Evolutionary conservation across 495 filamentous ascomycete genomes (phyloP).

Genomic region (Penicillium canariense): DNA sequence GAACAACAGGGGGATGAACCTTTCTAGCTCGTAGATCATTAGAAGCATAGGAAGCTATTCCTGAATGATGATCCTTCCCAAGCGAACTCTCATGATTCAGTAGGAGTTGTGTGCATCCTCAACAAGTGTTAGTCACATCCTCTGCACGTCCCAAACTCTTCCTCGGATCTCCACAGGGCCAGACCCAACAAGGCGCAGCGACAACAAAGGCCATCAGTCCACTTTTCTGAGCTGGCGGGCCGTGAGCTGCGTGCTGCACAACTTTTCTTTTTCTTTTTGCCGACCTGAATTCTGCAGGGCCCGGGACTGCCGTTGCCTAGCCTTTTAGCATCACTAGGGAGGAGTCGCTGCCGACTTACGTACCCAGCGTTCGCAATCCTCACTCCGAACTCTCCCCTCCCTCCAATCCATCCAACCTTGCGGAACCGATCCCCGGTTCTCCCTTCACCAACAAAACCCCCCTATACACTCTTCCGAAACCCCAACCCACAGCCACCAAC

Average conservation of each 20-base stretch:
- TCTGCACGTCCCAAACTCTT: not conserved
- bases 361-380: slow-evolving; percentile 12
- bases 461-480: not conserved
- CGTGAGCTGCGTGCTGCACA: no score
- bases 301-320: no score
- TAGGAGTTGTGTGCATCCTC: no score
- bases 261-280: not conserved
- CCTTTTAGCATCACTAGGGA: not conserved
- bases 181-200: slow-evolving; percentile 34
- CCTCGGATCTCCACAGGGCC: slow-evolving; percentile 20
- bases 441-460: not conserved
- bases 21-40: no score
- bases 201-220: slow-evolving; percentile 8
- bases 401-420: not conserved
- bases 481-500: not conserved
- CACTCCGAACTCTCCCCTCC: slow-evolving; percentile 3
- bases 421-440: no score
- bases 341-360: slow-evolving; percentile 4
- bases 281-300: no score
- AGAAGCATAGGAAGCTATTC: no score
- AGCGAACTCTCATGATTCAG: no score
- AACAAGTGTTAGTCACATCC: not conserved
- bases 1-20: no score
- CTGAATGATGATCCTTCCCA: no score
- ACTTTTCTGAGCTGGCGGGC: no score